Base-by-base conservation (phyloP, 331 rosid genomes). In the Erythrophleum ivorense region DNA sequence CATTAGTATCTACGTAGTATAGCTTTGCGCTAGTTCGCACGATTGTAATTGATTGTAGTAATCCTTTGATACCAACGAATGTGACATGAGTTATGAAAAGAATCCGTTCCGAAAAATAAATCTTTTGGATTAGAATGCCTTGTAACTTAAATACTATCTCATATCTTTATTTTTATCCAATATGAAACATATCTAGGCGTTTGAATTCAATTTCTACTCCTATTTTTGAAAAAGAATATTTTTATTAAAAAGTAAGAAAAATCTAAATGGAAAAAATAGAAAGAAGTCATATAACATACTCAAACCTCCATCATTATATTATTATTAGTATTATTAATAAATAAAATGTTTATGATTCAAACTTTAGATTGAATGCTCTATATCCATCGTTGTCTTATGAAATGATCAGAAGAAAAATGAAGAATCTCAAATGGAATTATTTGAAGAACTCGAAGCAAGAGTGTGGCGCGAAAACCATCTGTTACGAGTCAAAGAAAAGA, bases 381-480 rank as follows among this genome's bases (percentile, higher is more conserved):
- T 29, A 43, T 43, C 46, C 46, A 43, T 43, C 7, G 6, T 1
- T 43, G 1, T 43, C 46, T 7, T 43, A 7, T 43, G 6, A 6
- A 43, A 7, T 6, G 46, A 43, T 49, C 3, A 53, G 14, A 19
- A 19, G 73, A 4, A 68, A 66, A 34, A 45, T 43, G 48, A 43
- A 43, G 48, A 43, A 43, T 62, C 5, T 6, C 9, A 62, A 31
- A 12, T 62, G 29, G 29, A 24, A 24, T 24, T 24, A 24, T 24
- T 24, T 24, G 29, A 24, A 24, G 29, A 24, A 24, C 29, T 24
- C 29, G 46, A 41, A 41, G 16, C n/a, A 5, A 1, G 24, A 36
- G 71, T 6, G 48, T 78, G 80, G 84, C 84, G 84, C 69, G 66
- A 77, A 82, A 24, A 43, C 1, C 31, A 46, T 24, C 11, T 33